phyloP scores from a whole-genome alignment of 78 protist genomes.

The Guillardia theta region DNA sequence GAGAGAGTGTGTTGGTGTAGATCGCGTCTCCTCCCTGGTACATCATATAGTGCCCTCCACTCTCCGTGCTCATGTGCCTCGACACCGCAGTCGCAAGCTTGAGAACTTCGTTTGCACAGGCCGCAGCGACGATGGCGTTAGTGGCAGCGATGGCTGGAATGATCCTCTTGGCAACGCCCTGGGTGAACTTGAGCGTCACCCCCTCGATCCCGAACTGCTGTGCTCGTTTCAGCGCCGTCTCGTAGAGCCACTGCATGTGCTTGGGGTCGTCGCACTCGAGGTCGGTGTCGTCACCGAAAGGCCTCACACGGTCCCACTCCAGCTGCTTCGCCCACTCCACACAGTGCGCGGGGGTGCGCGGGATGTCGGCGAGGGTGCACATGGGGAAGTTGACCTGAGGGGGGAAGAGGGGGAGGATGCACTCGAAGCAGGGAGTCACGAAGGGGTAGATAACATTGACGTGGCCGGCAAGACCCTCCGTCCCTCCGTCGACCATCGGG shows the following conservation, averaged over 20 bases:
- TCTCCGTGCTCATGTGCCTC: conserved; percentile 35
- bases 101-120: conserved; percentile 50
- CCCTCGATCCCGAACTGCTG: neutral
- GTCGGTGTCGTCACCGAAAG: neutral
- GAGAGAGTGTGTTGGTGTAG: conserved; percentile 78
- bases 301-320: conserved; percentile 4
- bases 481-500: conserved; percentile 96
- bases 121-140: conserved; percentile 93
- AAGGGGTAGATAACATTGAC: conserved; percentile 17
- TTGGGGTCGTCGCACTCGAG: conserved; percentile 89
- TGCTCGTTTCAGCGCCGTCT: conserved; percentile 80
- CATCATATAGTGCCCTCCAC: conserved; percentile 5
- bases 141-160: conserved; percentile 98
- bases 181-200: conserved; percentile 9
- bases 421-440: conserved; percentile 90
- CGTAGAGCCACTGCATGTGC: conserved; percentile 88
- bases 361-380: conserved; percentile 90
- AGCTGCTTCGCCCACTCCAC: conserved; percentile 22
- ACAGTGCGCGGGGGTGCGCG: conserved; percentile 51
- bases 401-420: conserved; percentile 65
- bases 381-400: conserved; percentile 77
- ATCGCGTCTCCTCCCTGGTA: conserved; percentile 78
- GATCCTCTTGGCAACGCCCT: conserved; percentile 92
- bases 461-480: conserved; percentile 80
- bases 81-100: conserved; percentile 79